These are phyloP conservation scores for Gypsophila paniculata DNA, from an alignment of 179 eudicot genomes.

Conservation along the genomic window DNA sequence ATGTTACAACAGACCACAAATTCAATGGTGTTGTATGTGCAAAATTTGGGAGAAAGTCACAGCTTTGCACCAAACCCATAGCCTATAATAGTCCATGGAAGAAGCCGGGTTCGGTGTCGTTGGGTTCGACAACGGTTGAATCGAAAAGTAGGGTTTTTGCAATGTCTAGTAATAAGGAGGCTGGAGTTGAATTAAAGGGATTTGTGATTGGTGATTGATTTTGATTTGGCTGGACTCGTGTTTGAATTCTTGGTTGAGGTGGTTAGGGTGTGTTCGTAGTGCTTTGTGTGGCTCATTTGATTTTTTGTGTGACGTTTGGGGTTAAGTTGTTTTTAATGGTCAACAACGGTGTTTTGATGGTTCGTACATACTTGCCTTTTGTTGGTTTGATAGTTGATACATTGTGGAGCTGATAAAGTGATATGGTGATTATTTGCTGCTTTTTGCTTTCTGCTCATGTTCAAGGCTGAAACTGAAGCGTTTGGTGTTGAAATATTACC, in stretches of 20 bases:
- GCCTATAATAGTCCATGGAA: neutral
- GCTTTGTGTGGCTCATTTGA: neutral
- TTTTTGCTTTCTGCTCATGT: neutral
- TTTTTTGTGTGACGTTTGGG: neutral
- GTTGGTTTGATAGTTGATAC: neutral
- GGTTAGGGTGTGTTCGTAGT: neutral
- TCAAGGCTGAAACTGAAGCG: neutral
- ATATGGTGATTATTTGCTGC: neutral
- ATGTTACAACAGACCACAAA: neutral
- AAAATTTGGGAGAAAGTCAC: neutral
- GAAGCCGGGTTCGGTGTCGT: slow-evolving; percentile 12
- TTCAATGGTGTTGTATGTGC: neutral
- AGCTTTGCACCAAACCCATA: slow-evolving; percentile 16
- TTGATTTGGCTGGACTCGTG: too few species aligned
- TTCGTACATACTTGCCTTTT: neutral
- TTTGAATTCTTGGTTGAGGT: neutral
- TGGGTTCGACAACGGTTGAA: slow-evolving; percentile 5
- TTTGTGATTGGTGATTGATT: slow-evolving; percentile 32
- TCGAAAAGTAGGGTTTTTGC: slow-evolving; percentile 13
- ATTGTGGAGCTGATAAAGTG: neutral
- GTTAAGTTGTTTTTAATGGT: neutral
- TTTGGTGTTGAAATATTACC: neutral
- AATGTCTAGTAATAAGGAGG: slow-evolving; percentile 38
- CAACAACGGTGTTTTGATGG: neutral
- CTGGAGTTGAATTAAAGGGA: slow-evolving; percentile 97